These are phyloP conservation scores for Dissophora ornata DNA, from an alignment of 192 early-diverging fungal species.

Conservation along the genomic window DNA sequence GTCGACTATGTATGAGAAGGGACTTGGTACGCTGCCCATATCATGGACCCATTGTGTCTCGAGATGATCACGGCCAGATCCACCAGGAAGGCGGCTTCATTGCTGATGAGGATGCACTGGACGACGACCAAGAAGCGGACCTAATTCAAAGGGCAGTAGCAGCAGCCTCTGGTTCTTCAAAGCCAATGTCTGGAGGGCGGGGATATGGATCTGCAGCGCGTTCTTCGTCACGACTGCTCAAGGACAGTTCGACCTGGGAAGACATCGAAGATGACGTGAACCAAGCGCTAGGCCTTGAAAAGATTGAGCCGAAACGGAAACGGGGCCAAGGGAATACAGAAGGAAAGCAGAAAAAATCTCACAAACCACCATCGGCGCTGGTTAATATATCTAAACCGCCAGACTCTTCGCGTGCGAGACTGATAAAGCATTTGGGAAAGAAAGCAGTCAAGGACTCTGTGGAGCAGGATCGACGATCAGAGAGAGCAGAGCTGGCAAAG, in stretches of 20 bases:
- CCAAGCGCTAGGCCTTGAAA: constrained; percentile 46
- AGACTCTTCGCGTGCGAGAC: constrained; percentile 38
- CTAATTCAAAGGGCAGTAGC: constrained; percentile 13
- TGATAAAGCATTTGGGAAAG: constrained; percentile 40
- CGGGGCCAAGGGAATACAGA: constrained; percentile 4
- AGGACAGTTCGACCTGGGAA: constrained; percentile 55
- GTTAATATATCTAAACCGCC: constrained; percentile 58
- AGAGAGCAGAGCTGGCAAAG: neutral
- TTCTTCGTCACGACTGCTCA: neutral
- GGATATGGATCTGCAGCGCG: too few relatives aligned
- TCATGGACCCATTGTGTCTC: constrained; percentile 69
- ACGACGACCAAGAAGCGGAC: constrained; percentile 12
- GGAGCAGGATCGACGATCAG: constrained; percentile 14
- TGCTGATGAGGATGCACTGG: neutral
- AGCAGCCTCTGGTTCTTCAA: constrained; percentile 6
- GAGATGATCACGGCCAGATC: constrained; percentile 65
- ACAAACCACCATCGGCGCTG: constrained; percentile 40
- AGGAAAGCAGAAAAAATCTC: constrained; percentile 7
- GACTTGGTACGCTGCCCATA: constrained; percentile 77
- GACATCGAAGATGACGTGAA: constrained; percentile 62
- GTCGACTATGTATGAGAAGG: constrained; percentile 69
- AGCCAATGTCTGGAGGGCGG: neutral
- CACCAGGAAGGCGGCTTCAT: constrained; percentile 28
- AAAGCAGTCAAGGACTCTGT: constrained; percentile 24
- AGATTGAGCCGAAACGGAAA: constrained; percentile 43